Evolutionary conservation across 768 basidiomycete genomes (phyloP).

Genomic region (Lyophyllum shimeji): DNA sequence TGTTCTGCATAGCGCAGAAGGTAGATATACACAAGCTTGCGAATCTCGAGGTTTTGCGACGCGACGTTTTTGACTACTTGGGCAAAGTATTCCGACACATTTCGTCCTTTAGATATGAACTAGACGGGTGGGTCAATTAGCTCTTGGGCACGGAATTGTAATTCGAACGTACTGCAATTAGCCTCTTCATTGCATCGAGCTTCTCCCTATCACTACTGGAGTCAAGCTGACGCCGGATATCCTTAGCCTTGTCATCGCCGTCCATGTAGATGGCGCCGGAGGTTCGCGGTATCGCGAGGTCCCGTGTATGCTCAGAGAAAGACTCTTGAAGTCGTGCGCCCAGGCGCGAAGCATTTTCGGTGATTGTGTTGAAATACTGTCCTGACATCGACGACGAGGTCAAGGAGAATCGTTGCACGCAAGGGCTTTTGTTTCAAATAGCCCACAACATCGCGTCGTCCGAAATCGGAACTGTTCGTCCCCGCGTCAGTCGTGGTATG

Average conservation of each 20-base stretch:
- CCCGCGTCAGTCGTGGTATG: no score
- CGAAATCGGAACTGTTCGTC: not conserved
- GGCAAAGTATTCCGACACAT: constrained; percentile 92
- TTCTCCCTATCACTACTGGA: constrained; percentile 88
- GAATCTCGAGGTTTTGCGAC: constrained; percentile 87
- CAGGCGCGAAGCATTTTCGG: constrained; percentile 82
- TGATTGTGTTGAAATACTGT: constrained; percentile 52
- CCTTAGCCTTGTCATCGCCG: constrained; percentile 78
- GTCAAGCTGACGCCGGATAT: constrained; percentile 85
- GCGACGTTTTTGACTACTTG: constrained; percentile 98
- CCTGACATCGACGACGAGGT: constrained; percentile 32
- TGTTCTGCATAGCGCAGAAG: constrained; percentile 90
- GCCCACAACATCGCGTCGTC: not conserved
- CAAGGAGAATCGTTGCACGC: not conserved
- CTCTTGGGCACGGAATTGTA: not conserved
- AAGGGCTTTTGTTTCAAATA: not conserved
- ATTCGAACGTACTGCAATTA: constrained; percentile 75
- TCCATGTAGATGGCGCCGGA: constrained; percentile 63
- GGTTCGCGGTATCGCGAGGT: constrained; percentile 59
- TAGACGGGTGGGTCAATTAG: constrained; percentile 27
- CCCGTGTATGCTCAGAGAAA: constrained; percentile 77
- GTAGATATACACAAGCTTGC: constrained; percentile 98
- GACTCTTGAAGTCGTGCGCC: constrained; percentile 84
- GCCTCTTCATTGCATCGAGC: constrained; percentile 91
- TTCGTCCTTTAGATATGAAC: constrained; percentile 91